phyloP scores from a whole-genome alignment of 257 asterid species.

The Solanum verrucosum region DNA sequence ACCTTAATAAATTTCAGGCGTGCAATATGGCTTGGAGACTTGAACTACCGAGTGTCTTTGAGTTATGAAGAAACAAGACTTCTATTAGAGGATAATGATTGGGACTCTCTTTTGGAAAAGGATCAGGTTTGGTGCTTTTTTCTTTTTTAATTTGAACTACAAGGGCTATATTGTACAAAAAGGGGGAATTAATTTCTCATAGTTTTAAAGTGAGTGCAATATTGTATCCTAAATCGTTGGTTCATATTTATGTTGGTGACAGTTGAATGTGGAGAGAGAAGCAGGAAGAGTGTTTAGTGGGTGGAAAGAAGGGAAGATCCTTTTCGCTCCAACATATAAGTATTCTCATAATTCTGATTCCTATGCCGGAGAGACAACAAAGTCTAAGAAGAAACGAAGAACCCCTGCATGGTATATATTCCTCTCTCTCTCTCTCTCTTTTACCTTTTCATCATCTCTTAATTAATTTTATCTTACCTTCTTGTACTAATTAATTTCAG shows the following conservation, averaged over 20 bases:
- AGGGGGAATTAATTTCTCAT: no score
- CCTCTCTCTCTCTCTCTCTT: neutral
- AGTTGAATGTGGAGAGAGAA: conserved; percentile 70
- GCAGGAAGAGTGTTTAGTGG: conserved; percentile 81
- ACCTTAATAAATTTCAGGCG: conserved; percentile 41
- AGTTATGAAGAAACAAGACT: conserved; percentile 68
- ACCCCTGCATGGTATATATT: conserved; percentile 72
- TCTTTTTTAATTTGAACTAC: no score
- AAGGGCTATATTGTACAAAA: no score
- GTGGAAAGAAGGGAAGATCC: conserved; percentile 77
- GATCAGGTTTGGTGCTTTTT: conserved; percentile 55
- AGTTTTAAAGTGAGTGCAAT: no score
- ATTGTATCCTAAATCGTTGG: no score
- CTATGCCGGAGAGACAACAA: conserved; percentile 67
- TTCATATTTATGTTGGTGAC: neutral
- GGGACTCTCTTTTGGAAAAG: conserved; percentile 73
- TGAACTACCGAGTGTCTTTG: conserved; percentile 78
- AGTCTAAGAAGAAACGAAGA: conserved; percentile 77
- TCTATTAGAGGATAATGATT: conserved; percentile 64
- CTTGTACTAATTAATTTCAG: conserved; percentile 21
- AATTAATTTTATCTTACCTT: neutral
- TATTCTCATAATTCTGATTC: conserved; percentile 74
- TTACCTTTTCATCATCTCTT: neutral
- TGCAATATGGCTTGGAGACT: conserved; percentile 84
- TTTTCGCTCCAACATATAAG: conserved; percentile 88